Conservation (phyloP, 1,139 yeast species). For the Zygosaccharomyces sapae region DNA sequence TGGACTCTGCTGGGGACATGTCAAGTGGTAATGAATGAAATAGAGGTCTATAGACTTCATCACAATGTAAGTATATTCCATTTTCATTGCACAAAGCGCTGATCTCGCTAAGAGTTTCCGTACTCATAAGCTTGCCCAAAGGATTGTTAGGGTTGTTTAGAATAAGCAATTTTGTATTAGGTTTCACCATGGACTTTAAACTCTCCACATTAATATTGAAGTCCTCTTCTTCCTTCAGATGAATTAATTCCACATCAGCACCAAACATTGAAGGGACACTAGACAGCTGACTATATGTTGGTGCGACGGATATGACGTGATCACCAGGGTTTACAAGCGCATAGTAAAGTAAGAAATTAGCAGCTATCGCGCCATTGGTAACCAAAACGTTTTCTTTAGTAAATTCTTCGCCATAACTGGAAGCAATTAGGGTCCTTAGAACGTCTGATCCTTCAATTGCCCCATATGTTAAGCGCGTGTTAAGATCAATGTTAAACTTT, state of each 20-base stretch:
- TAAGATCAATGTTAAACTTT: constrained; percentile 26
- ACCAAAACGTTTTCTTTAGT: constrained; percentile 38
- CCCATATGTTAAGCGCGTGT: constrained; percentile 44
- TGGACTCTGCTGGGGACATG: constrained; percentile 39
- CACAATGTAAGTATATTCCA: constrained; percentile 44
- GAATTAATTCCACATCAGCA: constrained; percentile 41
- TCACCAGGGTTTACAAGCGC: constrained; percentile 47
- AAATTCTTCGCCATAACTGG: constrained; percentile 37
- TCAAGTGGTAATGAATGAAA: constrained; percentile 40
- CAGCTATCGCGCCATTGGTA: constrained; percentile 59
- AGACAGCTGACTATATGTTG: constrained; percentile 50
- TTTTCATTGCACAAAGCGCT: constrained; percentile 41
- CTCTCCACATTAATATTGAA: constrained; percentile 41
- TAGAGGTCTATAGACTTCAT: constrained; percentile 56
- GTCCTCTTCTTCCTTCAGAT: constrained; percentile 37
- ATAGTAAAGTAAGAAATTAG: constrained; percentile 48
- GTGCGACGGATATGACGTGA: constrained; percentile 48
- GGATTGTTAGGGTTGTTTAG: constrained; percentile 57
- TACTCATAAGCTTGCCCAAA: constrained; percentile 47
- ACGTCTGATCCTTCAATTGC: constrained; percentile 46
- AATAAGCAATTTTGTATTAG: constrained; percentile 45
- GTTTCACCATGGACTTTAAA: constrained; percentile 35
- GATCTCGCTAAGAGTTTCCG: constrained; percentile 37
- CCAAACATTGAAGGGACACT: constrained; percentile 52
- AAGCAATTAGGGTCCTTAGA: constrained; percentile 40